Evolutionary conservation across 2,329 filamentous ascomycete genomes (phyloP).

Genomic region (Ophiocordyceps robertsii): DNA sequence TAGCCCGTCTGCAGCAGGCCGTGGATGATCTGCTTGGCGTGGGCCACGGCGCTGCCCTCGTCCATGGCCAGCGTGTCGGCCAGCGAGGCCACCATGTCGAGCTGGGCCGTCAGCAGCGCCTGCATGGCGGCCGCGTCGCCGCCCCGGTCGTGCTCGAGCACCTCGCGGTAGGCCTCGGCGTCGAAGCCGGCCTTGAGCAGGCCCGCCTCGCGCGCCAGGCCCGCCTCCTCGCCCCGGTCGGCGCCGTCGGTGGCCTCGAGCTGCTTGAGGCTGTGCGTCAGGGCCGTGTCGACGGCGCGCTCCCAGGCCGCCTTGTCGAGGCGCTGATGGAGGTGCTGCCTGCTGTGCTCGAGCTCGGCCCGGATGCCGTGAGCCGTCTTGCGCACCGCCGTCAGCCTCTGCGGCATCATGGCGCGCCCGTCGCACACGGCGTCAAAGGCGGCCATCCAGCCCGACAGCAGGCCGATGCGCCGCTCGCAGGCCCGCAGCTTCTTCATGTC

Average conservation of each 20-base stretch:
- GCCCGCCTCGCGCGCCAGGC: constrained; percentile 69
- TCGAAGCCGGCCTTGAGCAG: constrained; percentile 72
- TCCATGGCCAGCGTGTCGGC: constrained; percentile 70
- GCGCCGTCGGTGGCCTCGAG: constrained; percentile 42
- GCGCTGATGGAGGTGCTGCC: constrained; percentile 81
- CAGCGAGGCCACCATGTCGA: constrained; percentile 78
- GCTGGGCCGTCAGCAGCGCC: constrained; percentile 75
- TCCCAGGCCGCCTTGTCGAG: constrained; percentile 78
- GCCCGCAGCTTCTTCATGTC: constrained; percentile 73
- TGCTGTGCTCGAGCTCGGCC: constrained; percentile 75
- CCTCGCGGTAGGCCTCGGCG: constrained; percentile 61
- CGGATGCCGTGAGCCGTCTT: constrained; percentile 84
- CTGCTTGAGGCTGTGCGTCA: constrained; percentile 73
- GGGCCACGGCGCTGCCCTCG: constrained; percentile 68
- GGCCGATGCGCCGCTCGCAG: constrained; percentile 70
- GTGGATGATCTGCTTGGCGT: constrained; percentile 64
- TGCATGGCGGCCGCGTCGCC: constrained; percentile 70
- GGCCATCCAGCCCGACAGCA: constrained; percentile 85
- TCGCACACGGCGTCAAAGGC: constrained; percentile 80
- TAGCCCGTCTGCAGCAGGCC: constrained; percentile 68
- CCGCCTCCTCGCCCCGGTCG: constrained; percentile 52
- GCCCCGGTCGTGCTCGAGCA: constrained; percentile 72
- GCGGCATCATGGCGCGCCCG: constrained; percentile 51
- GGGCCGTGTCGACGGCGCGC: constrained; percentile 69
- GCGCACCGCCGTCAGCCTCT: constrained; percentile 60